phyloP scores from a whole-genome alignment of 1,139 yeast species.

The Lodderomyces oxycetoniae region DNA sequence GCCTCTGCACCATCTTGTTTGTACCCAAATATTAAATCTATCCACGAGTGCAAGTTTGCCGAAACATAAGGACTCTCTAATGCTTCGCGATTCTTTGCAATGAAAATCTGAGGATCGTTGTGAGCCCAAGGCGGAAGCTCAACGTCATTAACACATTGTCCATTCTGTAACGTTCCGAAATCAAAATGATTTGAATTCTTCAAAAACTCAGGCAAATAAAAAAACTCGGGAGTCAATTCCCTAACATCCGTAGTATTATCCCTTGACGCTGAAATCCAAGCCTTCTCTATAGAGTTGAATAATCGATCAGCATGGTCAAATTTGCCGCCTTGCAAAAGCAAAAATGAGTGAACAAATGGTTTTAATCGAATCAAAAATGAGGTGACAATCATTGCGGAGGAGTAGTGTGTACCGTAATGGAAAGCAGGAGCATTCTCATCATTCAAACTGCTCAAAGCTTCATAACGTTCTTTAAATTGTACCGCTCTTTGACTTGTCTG shows the following conservation, averaged over 20 bases:
- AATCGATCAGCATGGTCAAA: conserved; percentile 84
- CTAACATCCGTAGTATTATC: conserved; percentile 85
- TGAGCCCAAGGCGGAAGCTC: conserved; percentile 78
- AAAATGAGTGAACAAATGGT: conserved; percentile 76
- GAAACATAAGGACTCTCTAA: conserved; percentile 78
- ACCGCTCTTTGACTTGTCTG: conserved; percentile 56
- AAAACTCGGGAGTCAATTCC: conserved; percentile 82
- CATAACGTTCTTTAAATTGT: conserved; percentile 64
- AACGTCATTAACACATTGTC: conserved; percentile 56
- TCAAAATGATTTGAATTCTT: conserved; percentile 58
- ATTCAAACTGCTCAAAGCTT: conserved; percentile 54
- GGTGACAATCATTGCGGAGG: conserved; percentile 88
- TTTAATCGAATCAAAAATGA: conserved; percentile 68
- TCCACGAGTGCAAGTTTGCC: conserved; percentile 71
- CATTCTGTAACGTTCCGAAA: conserved; percentile 66
- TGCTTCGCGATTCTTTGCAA: conserved; percentile 73
- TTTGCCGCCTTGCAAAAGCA: conserved; percentile 76
- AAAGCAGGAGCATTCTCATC: conserved; percentile 64
- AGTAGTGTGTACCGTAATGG: conserved; percentile 89
- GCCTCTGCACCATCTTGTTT: conserved; percentile 74
- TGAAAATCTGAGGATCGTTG: conserved; percentile 65
- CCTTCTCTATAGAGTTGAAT: conserved; percentile 64
- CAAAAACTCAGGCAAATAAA: conserved; percentile 71
- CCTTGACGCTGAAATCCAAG: conserved; percentile 73
- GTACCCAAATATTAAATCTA: conserved; percentile 73